Base-by-base conservation (phyloP, 306 rosid genomes). In the Begonia loranthoides region DNA sequence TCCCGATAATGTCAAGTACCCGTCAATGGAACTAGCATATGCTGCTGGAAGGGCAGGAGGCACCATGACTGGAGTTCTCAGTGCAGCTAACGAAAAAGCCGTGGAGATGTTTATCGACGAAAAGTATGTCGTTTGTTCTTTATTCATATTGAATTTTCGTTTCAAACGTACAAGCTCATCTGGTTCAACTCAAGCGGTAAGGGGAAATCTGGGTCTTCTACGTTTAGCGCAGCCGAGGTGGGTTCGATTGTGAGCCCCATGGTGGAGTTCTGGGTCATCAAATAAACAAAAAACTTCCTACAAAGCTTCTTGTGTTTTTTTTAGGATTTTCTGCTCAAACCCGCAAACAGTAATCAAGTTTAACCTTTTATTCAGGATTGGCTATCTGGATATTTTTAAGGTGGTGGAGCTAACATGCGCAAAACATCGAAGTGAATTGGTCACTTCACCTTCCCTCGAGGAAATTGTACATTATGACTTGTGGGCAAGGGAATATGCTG, bases 11-110 rank as follows among this genome's bases (percentile, higher is more conserved):
- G 67, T 78, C 36, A 90, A 90, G 61, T 90, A 90, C 76, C 99
- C 99, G 46, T 90, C 99, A 12, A 73, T 90, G 96, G 83, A 86
- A 69, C 95, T 90, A 57, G 94, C 99, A 34, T 90, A 83, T 52
- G 73, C 94, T 66, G 99, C 99, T 17, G 99, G 99, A 28, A 94
- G 96, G 13, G 88, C 99, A 1, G 99, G 99, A 34, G 99, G 99
- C 60, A 86, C 96, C 45, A 90, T 90, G 99, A 90, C 99, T 10
- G 99, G 99, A 58, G 99, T 90, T 66, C 94, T 90, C 9, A 90
- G 99, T 69, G 99, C 99, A 55, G 96, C 99, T 44, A 90, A 90
- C 67, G 99, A 90, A 78, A 90, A 86, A 69, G 99, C 99, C 19
- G 99, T 90, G 17, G 99, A 86, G 64, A 60, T 90, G 99, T 90